phyloP scores from a whole-genome alignment of 2,329 filamentous ascomycete species.

The Penicillium sp. region DNA sequence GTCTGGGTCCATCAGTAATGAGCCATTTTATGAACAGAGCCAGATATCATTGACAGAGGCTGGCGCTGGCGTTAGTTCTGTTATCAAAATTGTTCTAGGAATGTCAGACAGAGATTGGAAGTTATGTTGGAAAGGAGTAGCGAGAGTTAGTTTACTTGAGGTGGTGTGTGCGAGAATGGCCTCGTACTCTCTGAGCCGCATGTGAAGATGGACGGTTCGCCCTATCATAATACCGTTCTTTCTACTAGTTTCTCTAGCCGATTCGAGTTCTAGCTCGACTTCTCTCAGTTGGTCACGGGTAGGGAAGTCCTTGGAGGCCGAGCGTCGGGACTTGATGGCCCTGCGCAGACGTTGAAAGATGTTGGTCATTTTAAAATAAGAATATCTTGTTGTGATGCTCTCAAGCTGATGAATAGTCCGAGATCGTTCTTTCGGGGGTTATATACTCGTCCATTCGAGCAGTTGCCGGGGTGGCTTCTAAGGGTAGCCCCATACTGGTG shows the following conservation, averaged over 20 bases:
- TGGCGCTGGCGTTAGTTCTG: not conserved
- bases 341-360: not conserved
- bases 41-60: slow-evolving; percentile 21
- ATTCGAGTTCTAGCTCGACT: not conserved
- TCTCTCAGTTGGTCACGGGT: not conserved
- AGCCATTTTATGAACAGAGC: slow-evolving; percentile 10
- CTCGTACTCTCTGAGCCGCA: slow-evolving; percentile 14
- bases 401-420: not conserved
- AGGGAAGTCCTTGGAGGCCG: not conserved
- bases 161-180: slow-evolving; percentile 13
- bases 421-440: not conserved
- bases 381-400: not conserved
- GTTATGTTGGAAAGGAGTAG: not conserved
- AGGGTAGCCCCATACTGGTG: not conserved
- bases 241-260: too few species aligned
- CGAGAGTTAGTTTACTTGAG: not conserved
- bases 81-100: not conserved
- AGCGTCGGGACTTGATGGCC: not conserved
- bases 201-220: too few species aligned
- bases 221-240: too few species aligned
- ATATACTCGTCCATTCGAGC: not conserved
- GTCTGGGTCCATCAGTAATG: slow-evolving; percentile 15
- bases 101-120: not conserved
- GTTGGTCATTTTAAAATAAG: not conserved
- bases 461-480: not conserved